Conservation (phyloP, 805 yeast species). For the Yarrowia divulgata region DNA sequence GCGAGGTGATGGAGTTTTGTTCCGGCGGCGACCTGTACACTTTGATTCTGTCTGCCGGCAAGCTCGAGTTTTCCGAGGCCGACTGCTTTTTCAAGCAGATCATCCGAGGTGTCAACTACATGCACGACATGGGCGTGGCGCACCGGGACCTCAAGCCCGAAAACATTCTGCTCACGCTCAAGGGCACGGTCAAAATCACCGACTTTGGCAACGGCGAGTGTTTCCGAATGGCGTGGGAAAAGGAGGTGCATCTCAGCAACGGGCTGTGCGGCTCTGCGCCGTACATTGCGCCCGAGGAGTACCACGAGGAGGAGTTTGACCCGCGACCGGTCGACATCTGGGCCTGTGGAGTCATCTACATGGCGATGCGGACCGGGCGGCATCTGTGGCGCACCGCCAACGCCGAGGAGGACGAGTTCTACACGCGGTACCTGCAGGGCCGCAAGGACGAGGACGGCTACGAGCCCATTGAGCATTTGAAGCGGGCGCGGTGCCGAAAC, state of each 20-base stretch:
- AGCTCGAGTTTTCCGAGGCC: constrained; percentile 69
- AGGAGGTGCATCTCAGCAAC: constrained; percentile 65
- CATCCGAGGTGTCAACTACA: constrained; percentile 77
- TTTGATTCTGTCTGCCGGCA: constrained; percentile 60
- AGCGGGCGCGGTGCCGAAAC: constrained; percentile 87
- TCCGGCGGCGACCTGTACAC: constrained; percentile 84
- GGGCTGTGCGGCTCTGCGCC: constrained; percentile 93
- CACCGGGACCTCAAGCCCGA: constrained; percentile 94
- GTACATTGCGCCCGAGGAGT: constrained; percentile 93
- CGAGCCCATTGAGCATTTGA: constrained; percentile 86
- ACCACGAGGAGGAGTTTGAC: constrained; percentile 63
- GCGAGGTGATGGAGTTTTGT: constrained; percentile 95
- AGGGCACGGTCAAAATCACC: constrained; percentile 72
- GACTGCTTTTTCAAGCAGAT: constrained; percentile 92
- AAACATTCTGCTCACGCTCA: constrained; percentile 71
- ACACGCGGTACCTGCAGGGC: constrained; percentile 72
- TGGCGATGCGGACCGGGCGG: constrained; percentile 88
- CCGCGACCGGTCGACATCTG: constrained; percentile 85
- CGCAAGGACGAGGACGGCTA: constrained; percentile 86
- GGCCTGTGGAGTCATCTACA: constrained; percentile 82
- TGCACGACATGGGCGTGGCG: constrained; percentile 92
- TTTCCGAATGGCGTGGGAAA: constrained; percentile 89
- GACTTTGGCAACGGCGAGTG: constrained; percentile 95
- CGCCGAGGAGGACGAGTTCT: constrained; percentile 80
- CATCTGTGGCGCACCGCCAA: constrained; percentile 88